Evolutionary conservation across 345 rosid genomes (phyloP), one percentile per base, ranked within the genome.

Genomic region (Xanthoceras sorbifolium): DNA sequence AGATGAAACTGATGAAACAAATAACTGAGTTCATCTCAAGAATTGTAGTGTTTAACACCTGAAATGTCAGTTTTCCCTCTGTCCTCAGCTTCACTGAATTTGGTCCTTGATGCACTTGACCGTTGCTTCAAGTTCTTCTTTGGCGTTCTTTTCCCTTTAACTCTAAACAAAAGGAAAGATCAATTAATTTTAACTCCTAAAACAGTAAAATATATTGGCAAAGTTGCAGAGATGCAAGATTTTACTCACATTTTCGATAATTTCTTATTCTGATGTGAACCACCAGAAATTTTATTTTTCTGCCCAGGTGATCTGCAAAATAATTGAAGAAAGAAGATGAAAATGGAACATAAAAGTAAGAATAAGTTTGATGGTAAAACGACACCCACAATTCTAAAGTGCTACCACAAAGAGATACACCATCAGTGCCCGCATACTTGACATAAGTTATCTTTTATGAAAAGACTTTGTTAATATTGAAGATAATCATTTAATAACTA

Each of bases 91-190:
- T 84, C 87, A 79, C 52, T 52, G 67, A 77, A 82, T 59, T 80
- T 80, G 73, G 73, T 81, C 80, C 76, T 85, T 76, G 83, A 64
- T 54, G 59, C 79, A 73, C 76, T 82, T 57, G 74, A 78, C 55
- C 64, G 46, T 28, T 26, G 85, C 80, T 79, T 91, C 26, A 80
- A 22, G 78, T 80, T 82, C 79, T 89, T 93, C 91, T 88, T 93
- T 46, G 97, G 97, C 61, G 95, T 96, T 88, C 97, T 89, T 89
- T 87, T 91, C 63, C 91, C 87, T 84, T 91, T 92, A 50, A 82
- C 85, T 77, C 98, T 96, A 57, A 18, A 64, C 25, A 64, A 66
- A 69, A 67, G 40, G 60, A 78, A 81, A 55, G 17, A 61, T 36
- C 64, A 66, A 78, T 32, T 42, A 78, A 55, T 54, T 72, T n/a